These are phyloP conservation scores for Tympanopsis confertula DNA, from an alignment of 2,329 filamentous ascomycete genomes.

Conservation along the genomic window DNA sequence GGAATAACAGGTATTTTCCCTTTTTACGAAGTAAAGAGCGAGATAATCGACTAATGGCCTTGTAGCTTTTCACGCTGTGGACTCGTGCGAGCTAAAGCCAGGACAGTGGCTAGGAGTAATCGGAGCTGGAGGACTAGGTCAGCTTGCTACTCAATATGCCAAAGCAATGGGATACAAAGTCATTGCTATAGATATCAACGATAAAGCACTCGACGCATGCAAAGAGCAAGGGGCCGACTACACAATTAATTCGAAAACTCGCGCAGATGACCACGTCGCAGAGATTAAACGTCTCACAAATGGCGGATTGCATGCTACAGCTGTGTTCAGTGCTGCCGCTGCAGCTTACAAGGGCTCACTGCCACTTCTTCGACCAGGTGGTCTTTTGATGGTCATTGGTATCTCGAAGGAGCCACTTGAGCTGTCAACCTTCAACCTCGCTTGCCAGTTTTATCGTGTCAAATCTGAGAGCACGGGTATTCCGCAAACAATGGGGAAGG, in stretches of 20 bases:
- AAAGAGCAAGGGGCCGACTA: conserved; percentile 25
- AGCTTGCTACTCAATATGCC: conserved; percentile 31
- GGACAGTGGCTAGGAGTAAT: conserved; percentile 29
- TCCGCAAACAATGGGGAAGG: conserved; percentile 27
- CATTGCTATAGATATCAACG: conserved; percentile 29
- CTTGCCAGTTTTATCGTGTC: conserved; percentile 24
- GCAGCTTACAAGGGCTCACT: conserved; percentile 22
- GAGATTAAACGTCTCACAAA: conserved; percentile 26
- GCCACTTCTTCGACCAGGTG: conserved; percentile 20
- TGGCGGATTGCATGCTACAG: conserved; percentile 26
- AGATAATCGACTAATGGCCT: conserved; percentile 2
- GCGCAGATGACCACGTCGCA: conserved; percentile 20
- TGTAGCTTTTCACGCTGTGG: conserved; percentile 21
- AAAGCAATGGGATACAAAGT: conserved; percentile 30
- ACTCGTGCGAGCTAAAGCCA: conserved; percentile 19
- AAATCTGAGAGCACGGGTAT: conserved; percentile 28
- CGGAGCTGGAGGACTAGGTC: conserved; percentile 30
- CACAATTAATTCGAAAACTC: conserved; percentile 27
- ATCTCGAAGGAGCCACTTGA: conserved; percentile 22
- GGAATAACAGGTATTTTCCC: conserved; percentile 37
- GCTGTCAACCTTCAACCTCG: conserved; percentile 23
- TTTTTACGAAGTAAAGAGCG: no score
- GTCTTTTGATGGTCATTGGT: conserved; percentile 28
- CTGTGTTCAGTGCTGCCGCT: conserved; percentile 24
- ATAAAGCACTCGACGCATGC: conserved; percentile 24